Percentiles rank a stretch among this genome's conserved stretches.
Conservation (phyloP, 2,329 filamentous ascomycete species). For the Talaromyces pinophilus region DNA sequence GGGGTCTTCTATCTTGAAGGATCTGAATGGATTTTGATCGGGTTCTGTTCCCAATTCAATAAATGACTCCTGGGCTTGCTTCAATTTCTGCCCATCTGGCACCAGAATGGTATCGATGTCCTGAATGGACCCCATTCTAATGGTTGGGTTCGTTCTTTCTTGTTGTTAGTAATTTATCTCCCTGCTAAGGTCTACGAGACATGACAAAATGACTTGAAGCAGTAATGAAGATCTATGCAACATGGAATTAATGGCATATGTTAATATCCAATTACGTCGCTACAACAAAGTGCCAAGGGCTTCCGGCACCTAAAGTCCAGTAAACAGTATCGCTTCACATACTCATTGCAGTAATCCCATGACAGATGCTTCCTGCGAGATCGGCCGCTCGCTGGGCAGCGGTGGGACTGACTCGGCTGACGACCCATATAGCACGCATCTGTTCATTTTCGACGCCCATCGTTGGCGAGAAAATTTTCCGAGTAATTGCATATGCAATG, state of each 20-base stretch:
- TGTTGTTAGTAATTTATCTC: background rate
- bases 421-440: background rate
- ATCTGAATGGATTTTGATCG: background rate
- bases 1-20: slow-evolving; percentile 26
- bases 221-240: background rate
- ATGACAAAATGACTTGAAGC: background rate
- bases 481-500: background rate
- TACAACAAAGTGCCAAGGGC: background rate
- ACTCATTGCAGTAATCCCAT: background rate
- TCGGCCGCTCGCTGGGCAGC: background rate
- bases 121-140: slow-evolving; percentile 15
- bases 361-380: background rate
- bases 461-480: background rate
- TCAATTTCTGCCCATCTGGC: background rate
- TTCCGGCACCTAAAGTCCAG: background rate
- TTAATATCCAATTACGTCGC: background rate
- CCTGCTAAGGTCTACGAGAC: background rate
- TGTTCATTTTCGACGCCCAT: background rate
- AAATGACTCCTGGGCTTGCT: background rate
- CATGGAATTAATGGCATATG: background rate
- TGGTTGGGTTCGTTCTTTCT: background rate
- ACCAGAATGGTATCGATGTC: background rate
- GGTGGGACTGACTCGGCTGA: background rate
- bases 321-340: background rate
- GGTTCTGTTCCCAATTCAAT: background rate